Percentiles rank a stretch among this genome's conserved stretches.
These are phyloP conservation scores for Metschnikowia lochheadii DNA, from an alignment of 805 yeast species.

Conservation along the genomic window DNA sequence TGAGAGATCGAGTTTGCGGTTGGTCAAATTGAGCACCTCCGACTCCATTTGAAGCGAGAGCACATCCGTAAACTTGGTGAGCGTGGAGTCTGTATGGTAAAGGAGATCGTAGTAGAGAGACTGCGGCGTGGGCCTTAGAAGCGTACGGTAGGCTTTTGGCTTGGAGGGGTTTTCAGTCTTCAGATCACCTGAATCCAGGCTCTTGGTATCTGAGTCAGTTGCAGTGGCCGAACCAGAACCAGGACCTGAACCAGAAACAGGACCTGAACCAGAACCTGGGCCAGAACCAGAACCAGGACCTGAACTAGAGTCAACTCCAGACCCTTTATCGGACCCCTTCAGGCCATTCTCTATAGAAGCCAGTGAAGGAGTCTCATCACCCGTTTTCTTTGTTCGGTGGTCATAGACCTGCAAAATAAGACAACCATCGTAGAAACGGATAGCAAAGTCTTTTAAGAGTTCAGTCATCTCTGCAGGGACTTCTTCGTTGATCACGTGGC, in stretches of 20 bases:
- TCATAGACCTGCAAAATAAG: conserved; percentile 82
- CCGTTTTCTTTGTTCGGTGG: conserved; percentile 53
- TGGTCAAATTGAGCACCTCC: conserved; percentile 76
- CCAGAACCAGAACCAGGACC: too few relatives aligned
- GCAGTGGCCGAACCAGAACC: not conserved
- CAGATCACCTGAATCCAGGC: not conserved
- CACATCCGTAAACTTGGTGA: conserved; percentile 72
- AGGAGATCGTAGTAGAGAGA: conserved; percentile 82
- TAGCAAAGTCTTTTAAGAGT: conserved; percentile 80
- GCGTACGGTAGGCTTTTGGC: conserved; percentile 73
- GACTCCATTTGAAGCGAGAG: conserved; percentile 80
- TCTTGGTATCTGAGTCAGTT: not conserved
- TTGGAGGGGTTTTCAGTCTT: conserved; percentile 23
- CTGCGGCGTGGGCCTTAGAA: conserved; percentile 74
- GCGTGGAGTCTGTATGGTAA: conserved; percentile 72
- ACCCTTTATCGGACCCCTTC: not conserved
- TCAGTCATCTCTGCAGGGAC: conserved; percentile 90
- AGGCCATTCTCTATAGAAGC: not conserved
- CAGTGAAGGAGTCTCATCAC: not conserved
- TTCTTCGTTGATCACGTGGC: conserved; percentile 72
- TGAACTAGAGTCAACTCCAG: too few relatives aligned
- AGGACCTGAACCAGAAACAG: too few relatives aligned
- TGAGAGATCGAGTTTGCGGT: conserved; percentile 70
- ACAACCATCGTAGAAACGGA: conserved; percentile 85
- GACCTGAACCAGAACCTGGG: too few relatives aligned